Conservation (phyloP, 2,329 filamentous ascomycete genomes). For the Nemania abortiva region DNA sequence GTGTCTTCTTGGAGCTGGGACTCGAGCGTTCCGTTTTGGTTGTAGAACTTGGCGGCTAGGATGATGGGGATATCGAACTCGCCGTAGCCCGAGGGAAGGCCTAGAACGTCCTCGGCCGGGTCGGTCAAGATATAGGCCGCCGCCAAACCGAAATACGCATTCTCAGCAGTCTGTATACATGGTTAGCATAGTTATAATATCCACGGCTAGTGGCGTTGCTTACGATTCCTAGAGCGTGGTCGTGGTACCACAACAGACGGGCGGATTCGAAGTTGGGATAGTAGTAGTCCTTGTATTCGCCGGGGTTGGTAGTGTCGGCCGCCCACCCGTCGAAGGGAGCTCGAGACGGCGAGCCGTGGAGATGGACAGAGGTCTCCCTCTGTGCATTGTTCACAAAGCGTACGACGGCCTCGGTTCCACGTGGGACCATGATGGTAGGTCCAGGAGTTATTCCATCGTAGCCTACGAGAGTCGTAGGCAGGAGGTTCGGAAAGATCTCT, state of each 20-base stretch:
- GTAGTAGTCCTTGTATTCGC: slow-evolving; percentile 69
- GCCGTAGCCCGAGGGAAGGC: slow-evolving; percentile 62
- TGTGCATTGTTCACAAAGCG: slow-evolving; percentile 64
- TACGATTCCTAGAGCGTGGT: slow-evolving; percentile 55
- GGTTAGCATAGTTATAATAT: slow-evolving; percentile 22
- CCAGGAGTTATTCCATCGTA: slow-evolving; percentile 69
- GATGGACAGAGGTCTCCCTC: slow-evolving; percentile 61
- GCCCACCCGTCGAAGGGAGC: slow-evolving; percentile 67
- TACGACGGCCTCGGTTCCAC: slow-evolving; percentile 65
- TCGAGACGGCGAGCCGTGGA: slow-evolving; percentile 66
- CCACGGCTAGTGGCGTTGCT: slow-evolving; percentile 24
- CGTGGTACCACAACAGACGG: slow-evolving; percentile 70
- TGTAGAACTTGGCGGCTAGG: slow-evolving; percentile 64
- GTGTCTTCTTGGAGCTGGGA: slow-evolving; percentile 59
- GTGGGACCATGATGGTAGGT: slow-evolving; percentile 63
- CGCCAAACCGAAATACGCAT: slow-evolving; percentile 68
- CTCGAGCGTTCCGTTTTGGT: slow-evolving; percentile 61
- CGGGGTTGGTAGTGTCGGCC: slow-evolving; percentile 62
- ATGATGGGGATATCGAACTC: slow-evolving; percentile 66
- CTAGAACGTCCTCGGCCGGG: slow-evolving; percentile 60
- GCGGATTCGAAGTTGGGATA: slow-evolving; percentile 68
- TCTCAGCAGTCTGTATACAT: slow-evolving; percentile 61
- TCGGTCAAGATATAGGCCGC: slow-evolving; percentile 68
- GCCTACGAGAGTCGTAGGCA: slow-evolving; percentile 53
- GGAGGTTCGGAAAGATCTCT: slow-evolving; percentile 55